Base-by-base conservation (phyloP, 306 rosid genomes). In the Prunus padus region DNA sequence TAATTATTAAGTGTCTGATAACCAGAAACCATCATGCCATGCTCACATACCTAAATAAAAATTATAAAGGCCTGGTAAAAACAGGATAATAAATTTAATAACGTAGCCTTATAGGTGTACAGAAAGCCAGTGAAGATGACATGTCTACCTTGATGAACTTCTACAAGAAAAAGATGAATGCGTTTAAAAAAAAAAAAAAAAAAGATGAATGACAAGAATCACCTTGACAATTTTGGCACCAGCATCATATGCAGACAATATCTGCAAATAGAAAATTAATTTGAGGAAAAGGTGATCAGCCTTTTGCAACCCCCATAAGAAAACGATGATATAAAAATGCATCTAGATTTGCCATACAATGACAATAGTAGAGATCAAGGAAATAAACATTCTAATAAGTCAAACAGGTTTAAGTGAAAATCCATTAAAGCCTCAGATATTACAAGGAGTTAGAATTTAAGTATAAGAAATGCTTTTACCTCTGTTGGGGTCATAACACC, bases 401-500 rank as follows among this genome's bases (percentile, higher is more conserved):
- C 64, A 72, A 69, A n/a, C 23, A 18, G 46, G 26, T 44, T 62
- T 12, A 77, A 61, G 42, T 46, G 65, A 13, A 57, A 65, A 52
- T 68, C 57, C 30, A n/a, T 37, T 8, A 4, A 77, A 51, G 37
- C 54, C 76, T 56, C 26, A 16, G 22, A 77, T 55, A 63, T 56
- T 40, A 10, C 6, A 26, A 51, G 75, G 18, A 49, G 3, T n/a
- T n/a, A 9, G 2, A n/a, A 3, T 3, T 51, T 12, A 67, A 31
- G 59, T 23, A 20, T 30, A 81, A 71, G 73, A 73, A 47, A 28
- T 72, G 60, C 42, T n/a, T 89, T 85, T 84, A 93, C 98, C 90
- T 93, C 97, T 33, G 98, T 89, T 82, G 98, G 98, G 79, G 94
- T 93, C 98, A 93, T 91, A 69, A 86, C 83, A 31, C 98, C 98